Evolutionary conservation across 306 rosid species (phyloP).

Genomic region (Trifolium pratense): DNA sequence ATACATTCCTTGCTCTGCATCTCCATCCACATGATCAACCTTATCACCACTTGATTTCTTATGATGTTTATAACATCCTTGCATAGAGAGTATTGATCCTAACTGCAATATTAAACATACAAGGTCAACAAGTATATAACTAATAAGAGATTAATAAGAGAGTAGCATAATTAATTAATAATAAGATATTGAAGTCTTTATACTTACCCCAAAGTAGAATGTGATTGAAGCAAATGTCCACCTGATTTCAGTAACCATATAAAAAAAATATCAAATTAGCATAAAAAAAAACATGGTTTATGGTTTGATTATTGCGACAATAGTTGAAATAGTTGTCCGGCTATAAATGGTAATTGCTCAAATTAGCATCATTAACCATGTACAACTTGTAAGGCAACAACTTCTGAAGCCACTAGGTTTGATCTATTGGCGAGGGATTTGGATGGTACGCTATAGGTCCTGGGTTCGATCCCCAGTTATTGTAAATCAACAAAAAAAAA

Average conservation of each 20-base stretch:
- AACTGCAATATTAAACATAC: constrained; percentile 56
- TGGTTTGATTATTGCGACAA: background rate
- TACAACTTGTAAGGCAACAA: background rate
- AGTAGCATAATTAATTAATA: constrained; percentile 2
- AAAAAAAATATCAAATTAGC: constrained; percentile 19
- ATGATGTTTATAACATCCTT: constrained; percentile 81
- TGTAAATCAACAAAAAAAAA: too few species aligned
- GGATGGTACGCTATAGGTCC: too few species aligned
- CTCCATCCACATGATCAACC: constrained; percentile 82
- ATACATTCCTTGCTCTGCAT: constrained; percentile 68
- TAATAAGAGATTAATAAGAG: background rate
- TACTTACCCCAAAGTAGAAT: constrained; percentile 90
- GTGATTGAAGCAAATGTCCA: constrained; percentile 88
- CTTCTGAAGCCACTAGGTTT: too few species aligned
- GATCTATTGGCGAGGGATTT: too few species aligned
- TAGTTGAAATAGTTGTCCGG: constrained; percentile 19
- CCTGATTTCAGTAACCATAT: constrained; percentile 57
- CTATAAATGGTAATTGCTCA: constrained; percentile 14
- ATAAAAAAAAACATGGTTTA: background rate
- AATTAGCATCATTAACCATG: constrained; percentile 21
- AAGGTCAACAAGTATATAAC: background rate
- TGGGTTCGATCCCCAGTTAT: too few species aligned
- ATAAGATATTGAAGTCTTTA: constrained; percentile 31
- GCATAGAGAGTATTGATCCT: constrained; percentile 79
- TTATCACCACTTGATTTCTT: constrained; percentile 86